Base-by-base conservation (phyloP, 2,329 filamentous ascomycete species). In the Fusarium citri region DNA sequence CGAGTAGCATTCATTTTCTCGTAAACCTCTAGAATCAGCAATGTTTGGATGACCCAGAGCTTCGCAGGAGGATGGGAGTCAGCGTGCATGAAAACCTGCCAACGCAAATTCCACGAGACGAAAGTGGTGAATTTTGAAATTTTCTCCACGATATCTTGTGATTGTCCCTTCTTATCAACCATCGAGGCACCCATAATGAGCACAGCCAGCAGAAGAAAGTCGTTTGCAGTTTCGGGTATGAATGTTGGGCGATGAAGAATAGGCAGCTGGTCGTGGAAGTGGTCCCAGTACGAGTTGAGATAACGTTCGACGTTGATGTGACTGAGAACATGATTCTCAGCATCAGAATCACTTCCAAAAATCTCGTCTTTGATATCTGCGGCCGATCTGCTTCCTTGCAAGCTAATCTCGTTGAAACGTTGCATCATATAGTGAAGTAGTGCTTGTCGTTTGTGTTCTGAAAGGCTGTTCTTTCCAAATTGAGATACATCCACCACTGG, bases 11-110 rank as follows among this genome's bases (percentile, higher is more conserved):
- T 76, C 59, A 75, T 59, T 53, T 76, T 76, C 41, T 76, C 74
- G 23, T 76, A 76, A 0, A 76, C 72, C 25, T 76, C 74, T 2
- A 76, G 45, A 14, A 76, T 71, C 7, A 76, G 60, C 3, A 76
- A 62, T 11, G 74, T 75, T 20, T 76, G 74, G 5, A 76, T 76
- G 8, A 76, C 74, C 74, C 74, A 76, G 16, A 76, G 55, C 23
- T 76, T 76, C 12, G 74, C 74, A 23, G 74, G 74, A 11, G 74
- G 74, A 31, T 76, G 74, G 12, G 74, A 76, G 34, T 76, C 74
- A 12, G 74, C 73, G 18, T 76, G 74, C 74, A 76, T 76, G 51
- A 76, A 76, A 5, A 76, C 73, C 37, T 76, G 74, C 74, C 74
- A 76, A 8, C 74, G 69, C 1, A 76, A 56, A 25, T 76, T 76